These are phyloP conservation scores for Triticum aestivum DNA, from an alignment of 176 grass and related monocot genomes.

Conservation along the genomic window DNA sequence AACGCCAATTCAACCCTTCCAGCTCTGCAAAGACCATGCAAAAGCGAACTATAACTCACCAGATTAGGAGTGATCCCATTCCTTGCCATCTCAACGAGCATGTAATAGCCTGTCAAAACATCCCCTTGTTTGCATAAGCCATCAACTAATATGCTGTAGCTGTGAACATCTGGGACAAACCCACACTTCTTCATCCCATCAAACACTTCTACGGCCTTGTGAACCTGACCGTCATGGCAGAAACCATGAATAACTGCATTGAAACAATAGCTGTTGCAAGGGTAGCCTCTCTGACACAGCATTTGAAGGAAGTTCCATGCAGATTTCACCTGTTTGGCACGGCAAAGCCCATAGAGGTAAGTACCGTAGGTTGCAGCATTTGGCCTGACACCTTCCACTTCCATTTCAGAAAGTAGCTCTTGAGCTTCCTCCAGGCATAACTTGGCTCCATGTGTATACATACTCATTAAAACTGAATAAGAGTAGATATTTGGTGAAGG, in stretches of 20 bases:
- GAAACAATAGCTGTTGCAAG: conserved; percentile 56
- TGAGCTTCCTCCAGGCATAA: conserved; percentile 44
- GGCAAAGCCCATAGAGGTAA: conserved; percentile 66
- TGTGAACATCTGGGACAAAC: conserved; percentile 45
- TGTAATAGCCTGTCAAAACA: conserved; percentile 30
- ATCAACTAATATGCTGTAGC: conserved; percentile 65
- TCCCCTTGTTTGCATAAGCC: conserved; percentile 52
- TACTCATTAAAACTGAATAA: conserved; percentile 60
- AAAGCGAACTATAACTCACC: conserved; percentile 56
- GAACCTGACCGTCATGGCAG: conserved; percentile 37
- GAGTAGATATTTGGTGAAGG: conserved; percentile 58
- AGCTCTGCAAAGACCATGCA: conserved; percentile 54
- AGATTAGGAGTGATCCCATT: conserved; percentile 50
- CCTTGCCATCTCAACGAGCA: conserved; percentile 57
- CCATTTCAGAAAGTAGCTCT: conserved; percentile 58
- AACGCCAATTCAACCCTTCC: conserved; percentile 41
- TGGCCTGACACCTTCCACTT: conserved; percentile 35
- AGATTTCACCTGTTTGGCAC: conserved; percentile 25
- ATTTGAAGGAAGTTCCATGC: conserved; percentile 59
- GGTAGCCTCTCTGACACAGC: conserved; percentile 27
- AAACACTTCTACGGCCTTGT: conserved; percentile 42
- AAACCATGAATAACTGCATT: conserved; percentile 77
- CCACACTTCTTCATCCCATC: conserved; percentile 45
- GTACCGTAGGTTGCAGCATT: conserved; percentile 60
- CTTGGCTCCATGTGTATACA: conserved; percentile 44